Percentiles rank a stretch among this genome's conserved stretches.
Conservation (phyloP, 2,329 filamentous ascomycete genomes). For the Dothidotthia symphoricarpi region DNA sequence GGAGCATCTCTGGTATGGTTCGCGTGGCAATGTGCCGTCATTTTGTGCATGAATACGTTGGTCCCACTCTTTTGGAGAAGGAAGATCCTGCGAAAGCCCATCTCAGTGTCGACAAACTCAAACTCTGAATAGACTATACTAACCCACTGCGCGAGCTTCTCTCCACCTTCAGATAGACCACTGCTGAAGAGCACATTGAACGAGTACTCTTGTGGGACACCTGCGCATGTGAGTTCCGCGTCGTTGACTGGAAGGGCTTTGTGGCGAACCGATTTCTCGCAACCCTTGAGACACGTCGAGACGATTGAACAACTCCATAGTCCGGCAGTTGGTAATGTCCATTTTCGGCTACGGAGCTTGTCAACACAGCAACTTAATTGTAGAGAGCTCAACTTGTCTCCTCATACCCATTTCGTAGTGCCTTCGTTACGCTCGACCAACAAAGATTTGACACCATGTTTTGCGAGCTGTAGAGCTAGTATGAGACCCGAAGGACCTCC, state of each 20-base stretch:
- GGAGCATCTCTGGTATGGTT: constrained; percentile 2
- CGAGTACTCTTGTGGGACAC: constrained; percentile 5
- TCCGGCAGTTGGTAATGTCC: constrained; percentile 40
- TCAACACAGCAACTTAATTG: too few relatives aligned
- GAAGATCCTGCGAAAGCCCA: constrained; percentile 1
- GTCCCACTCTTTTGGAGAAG: constrained; percentile 13
- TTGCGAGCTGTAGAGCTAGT: constrained; percentile 17
- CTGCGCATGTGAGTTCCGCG: constrained; percentile 1
- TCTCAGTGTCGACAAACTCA: too few relatives aligned
- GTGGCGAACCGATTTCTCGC: constrained; percentile 6
- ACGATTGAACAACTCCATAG: constrained; percentile 38
- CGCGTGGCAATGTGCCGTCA: constrained; percentile 32
- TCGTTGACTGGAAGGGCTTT: too few relatives aligned
- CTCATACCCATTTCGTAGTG: constrained; percentile 29
- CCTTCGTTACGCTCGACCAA: constrained; percentile 27
- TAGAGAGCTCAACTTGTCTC: too few relatives aligned
- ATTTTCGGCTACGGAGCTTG: constrained; percentile 35
- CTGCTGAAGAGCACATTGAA: constrained; percentile 16
- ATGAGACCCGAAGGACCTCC: constrained; percentile 29
- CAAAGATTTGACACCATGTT: constrained; percentile 16
- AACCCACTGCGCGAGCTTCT: constrained; percentile 14
- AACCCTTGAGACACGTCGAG: constrained; percentile 31
- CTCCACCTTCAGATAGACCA: constrained; percentile 8
- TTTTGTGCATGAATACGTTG: constrained; percentile 25
- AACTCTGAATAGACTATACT: not conserved